phyloP scores from a whole-genome alignment of 345 rosid species.

The Eucalyptus tenuipes region DNA sequence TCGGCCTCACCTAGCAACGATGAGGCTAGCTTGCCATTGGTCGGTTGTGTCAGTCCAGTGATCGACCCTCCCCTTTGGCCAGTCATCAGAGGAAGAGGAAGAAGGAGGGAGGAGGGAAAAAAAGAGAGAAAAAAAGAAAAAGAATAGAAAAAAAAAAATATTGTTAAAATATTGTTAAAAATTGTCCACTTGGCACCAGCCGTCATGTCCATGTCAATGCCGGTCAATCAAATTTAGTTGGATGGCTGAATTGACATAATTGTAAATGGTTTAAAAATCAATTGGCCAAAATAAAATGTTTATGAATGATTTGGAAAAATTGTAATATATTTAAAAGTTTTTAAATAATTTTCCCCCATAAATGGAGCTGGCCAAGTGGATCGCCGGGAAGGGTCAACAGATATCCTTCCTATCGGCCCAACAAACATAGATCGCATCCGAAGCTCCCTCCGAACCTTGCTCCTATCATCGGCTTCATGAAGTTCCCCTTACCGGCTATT shows the following conservation, averaged over 20 bases:
- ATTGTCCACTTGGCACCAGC: too few species aligned
- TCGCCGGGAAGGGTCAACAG: neutral
- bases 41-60: accelerated
- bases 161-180: too few species aligned
- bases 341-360: too few species aligned
- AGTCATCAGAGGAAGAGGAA: accelerated
- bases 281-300: too few species aligned
- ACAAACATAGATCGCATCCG: slow-evolving; percentile 8
- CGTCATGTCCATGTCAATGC: too few species aligned
- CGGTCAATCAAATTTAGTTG: accelerated
- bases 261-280: too few species aligned
- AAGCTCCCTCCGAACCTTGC: neutral
- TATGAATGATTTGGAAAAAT: too few species aligned
- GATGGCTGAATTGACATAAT: accelerated
- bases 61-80: too few species aligned
- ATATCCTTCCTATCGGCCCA: slow-evolving; percentile 4
- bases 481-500: slow-evolving; percentile 1
- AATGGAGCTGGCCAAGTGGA: neutral
- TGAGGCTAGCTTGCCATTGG: too few species aligned
- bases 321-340: accelerated
- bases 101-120: too few species aligned
- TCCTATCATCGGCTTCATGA: neutral
- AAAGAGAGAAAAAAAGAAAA: accelerated
- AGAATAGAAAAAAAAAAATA: too few species aligned
- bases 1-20: accelerated